Base-by-base conservation (phyloP, 176 grass and related monocot species). In the Microstegium vimineum region DNA sequence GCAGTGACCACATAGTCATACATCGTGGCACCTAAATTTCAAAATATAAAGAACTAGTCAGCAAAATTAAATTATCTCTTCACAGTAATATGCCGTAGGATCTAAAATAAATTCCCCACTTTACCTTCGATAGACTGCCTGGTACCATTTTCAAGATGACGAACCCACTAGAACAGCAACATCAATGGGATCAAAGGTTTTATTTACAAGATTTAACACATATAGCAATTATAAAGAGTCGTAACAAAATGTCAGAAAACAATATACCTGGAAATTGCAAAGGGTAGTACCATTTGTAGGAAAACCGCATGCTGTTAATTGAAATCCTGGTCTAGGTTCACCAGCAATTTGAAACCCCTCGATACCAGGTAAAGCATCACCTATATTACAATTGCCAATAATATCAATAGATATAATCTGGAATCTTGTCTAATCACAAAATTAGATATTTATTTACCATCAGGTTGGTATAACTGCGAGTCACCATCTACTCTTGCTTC, bases 201-300 rank as follows among this genome's bases (percentile, higher is more conserved):
- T 63, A 60, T 63, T 69, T 67, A 28, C 27, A 67, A 32, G 71
- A 70, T 57, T 76, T 73, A 25, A 60, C 71, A 81, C 79, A 45
- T 31, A 68, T 13, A 69, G 34, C 12, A 31, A 77, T 38, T 62
- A 78, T 85, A 66, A 73, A 81, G 42, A 86, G 75, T 69, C 59
- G 15, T 22, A 62, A 87, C 60, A 33, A 40, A 40, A 17, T 37
- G 42, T 36, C 37, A 71, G 37, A 71, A 75, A 64, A 74, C 62
- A 38, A 67, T 37, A 67, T 86, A 99, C 96, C 92, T 99, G 96
- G 83, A 99, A 99, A 90, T 91, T 90, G 65, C 91, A 99, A 79
- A 95, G 93, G 56, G 93, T 99, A 60, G 96, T 99, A 67, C 96
- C 96, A 83, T 99, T 95, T 73, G 73, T 88, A 65, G 93, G 89